Base-by-base conservation (phyloP, 1,284 basidiomycete genomes). In the Apiotrichum akiyoshidainum region DNA sequence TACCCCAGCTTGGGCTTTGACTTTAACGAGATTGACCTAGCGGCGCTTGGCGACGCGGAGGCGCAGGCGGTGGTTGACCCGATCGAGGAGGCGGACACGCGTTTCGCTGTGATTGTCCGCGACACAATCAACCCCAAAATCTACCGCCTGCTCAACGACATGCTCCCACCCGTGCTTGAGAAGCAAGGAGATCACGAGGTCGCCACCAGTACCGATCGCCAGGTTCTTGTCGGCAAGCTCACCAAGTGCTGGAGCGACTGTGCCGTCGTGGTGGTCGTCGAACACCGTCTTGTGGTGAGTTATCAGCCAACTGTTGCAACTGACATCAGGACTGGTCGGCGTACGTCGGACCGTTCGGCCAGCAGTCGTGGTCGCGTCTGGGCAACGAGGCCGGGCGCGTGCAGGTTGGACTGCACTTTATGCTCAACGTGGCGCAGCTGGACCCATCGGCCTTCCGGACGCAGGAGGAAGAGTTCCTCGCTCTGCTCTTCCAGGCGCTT, bases 191-290 rank as follows among this genome's bases (percentile, higher is more conserved):
- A 64, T 40, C 71, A 67, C 12, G 45, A 48, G 19, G 33, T n/a
- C 10, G n/a, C 41, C 9, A 16, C 33, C 34, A 55, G 33, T 41
- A 58, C 46, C 5, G 78, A 79, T 11, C 55, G 67, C 26, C 71
- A 70, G 37, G 52, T 64, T 6, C 74, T 76, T 49, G 65, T 79
- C 41, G 83, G 85, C 63, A 71, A 79, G 41, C 85, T 90, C 77
- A 82, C 91, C 21, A 84, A 86, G 61, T 87, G 86, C 67, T 94
- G 90, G 89, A 81, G 88, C 4, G 85, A 86, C 10, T 92, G 88
- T 67, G 85, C 84, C 0, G 81, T 82, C 40, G 83, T 90, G 22
- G 70, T 88, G 13, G 77, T 78, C 1, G 84, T 89, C 11, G 83
- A 85, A 55, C 85, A 86, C 60, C 80, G 80, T 13, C 74, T 80